Conservation (phyloP, 306 rosid species). For the Mimosa pudica region DNA sequence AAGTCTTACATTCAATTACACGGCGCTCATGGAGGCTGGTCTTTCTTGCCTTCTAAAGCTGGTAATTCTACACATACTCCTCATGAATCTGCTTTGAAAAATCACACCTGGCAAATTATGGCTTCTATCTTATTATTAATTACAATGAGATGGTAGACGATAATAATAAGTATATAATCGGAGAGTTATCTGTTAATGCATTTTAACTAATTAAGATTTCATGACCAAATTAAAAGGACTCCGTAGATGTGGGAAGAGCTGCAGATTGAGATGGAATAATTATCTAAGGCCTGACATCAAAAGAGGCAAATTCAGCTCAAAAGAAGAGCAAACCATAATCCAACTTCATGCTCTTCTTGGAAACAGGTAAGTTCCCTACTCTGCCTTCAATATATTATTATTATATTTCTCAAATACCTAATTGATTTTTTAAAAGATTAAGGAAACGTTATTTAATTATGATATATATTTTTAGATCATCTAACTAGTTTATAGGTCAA, state of each 20-base stretch:
- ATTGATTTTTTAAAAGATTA: too few species aligned
- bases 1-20: background rate
- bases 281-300: constrained; percentile 58
- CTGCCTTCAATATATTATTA: too few species aligned
- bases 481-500: too few species aligned
- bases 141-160: too few species aligned
- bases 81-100: too few species aligned
- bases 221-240: constrained; percentile 33
- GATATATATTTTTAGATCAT: too few species aligned
- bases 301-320: constrained; percentile 58
- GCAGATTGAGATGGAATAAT: constrained; percentile 60
- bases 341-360: constrained; percentile 52
- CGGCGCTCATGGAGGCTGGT: constrained; percentile 8
- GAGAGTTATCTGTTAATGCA: background rate
- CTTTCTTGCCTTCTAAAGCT: constrained; percentile 63
- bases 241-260: constrained; percentile 59
- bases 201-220: background rate
- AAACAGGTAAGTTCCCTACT: background rate
- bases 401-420: too few species aligned
- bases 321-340: constrained; percentile 58
- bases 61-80: constrained; percentile 28
- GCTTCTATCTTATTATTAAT: too few species aligned
- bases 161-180: too few species aligned
- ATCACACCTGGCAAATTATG: too few species aligned
- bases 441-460: too few species aligned